Conservation (phyloP, 148 eudicot genomes). For the Rhododendron kiyosumense region DNA sequence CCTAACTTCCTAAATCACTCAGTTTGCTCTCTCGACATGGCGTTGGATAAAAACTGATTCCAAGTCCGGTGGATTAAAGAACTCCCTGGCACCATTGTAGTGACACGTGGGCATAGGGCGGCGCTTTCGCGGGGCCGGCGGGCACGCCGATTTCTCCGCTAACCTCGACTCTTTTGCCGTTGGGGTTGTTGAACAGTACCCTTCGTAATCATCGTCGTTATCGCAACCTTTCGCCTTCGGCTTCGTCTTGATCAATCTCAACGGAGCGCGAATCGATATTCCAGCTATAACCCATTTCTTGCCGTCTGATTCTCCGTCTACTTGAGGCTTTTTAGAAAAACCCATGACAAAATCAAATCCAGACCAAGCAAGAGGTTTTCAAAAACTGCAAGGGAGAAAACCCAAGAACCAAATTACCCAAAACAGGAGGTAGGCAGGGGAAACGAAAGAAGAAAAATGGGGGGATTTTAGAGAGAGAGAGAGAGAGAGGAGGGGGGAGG, state of each 20-base stretch:
- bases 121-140: conserved; percentile 58
- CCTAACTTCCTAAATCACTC: background rate
- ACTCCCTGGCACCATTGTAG: conserved; percentile 31
- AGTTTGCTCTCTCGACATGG: conserved; percentile 33
- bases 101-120: conserved; percentile 28
- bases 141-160: conserved; percentile 39
- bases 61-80: conserved; percentile 57
- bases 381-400: background rate
- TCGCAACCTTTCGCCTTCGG: conserved; percentile 16
- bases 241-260: conserved; percentile 34
- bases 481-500: background rate
- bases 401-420: background rate
- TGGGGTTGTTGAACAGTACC: conserved; percentile 36
- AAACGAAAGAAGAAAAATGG: background rate
- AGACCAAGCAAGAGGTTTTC: background rate
- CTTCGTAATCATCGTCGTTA: conserved; percentile 25
- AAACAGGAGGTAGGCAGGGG: background rate
- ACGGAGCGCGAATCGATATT: conserved; percentile 31
- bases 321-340: conserved; percentile 39
- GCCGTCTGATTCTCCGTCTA: conserved; percentile 30
- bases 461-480: background rate
- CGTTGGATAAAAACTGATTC: conserved; percentile 44
- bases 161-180: conserved; percentile 47
- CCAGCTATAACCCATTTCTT: conserved; percentile 55
- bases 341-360: conserved; percentile 32